Percentiles rank a stretch among this genome's conserved stretches.
These are phyloP conservation scores for Cyberlindnera xishuangbannaensis DNA, from an alignment of 805 yeast species.

Conservation along the genomic window DNA sequence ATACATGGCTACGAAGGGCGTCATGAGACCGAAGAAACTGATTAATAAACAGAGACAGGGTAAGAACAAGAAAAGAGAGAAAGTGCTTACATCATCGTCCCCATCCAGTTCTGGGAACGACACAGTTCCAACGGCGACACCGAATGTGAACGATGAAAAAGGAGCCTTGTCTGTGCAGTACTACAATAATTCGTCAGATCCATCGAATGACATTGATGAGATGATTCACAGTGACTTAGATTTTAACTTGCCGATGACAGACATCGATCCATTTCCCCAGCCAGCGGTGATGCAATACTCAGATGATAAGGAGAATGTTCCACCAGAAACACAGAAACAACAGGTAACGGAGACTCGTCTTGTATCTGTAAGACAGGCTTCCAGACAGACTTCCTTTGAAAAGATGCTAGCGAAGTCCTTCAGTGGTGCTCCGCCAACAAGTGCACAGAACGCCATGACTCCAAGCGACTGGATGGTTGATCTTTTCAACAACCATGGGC, in stretches of 20 bases:
- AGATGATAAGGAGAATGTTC: slow-evolving; percentile 10
- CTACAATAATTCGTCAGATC: slow-evolving; percentile 22
- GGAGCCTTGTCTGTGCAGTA: slow-evolving; percentile 6
- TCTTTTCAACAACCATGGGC: slow-evolving; percentile 21
- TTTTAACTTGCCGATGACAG: slow-evolving; percentile 25
- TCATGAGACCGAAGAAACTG: slow-evolving; percentile 23
- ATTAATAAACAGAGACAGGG: slow-evolving; percentile 7
- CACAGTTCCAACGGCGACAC: slow-evolving; percentile 17
- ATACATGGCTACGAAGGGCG: slow-evolving; percentile 20
- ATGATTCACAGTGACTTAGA: slow-evolving; percentile 26
- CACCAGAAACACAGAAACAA: slow-evolving; percentile 1
- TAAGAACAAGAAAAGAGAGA: slow-evolving; percentile 5
- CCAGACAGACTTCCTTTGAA: slow-evolving; percentile 34
- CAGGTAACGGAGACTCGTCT: slow-evolving; percentile 6
- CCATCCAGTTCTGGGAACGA: slow-evolving; percentile 19
- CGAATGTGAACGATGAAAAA: slow-evolving; percentile 6
- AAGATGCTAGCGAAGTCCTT: slow-evolving; percentile 34
- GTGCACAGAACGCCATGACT: slow-evolving; percentile 12
- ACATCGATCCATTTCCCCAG: slow-evolving; percentile 26
- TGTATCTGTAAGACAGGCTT: slow-evolving; percentile 15
- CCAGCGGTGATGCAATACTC: slow-evolving; percentile 4
- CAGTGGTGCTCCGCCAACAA: slow-evolving; percentile 21
- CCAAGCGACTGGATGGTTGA: slow-evolving; percentile 26
- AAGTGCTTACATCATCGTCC: slow-evolving; percentile 14
- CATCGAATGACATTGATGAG: slow-evolving; percentile 34